Base-by-base conservation (phyloP, 805 yeast species). In the Saccharomyces jurei region DNA sequence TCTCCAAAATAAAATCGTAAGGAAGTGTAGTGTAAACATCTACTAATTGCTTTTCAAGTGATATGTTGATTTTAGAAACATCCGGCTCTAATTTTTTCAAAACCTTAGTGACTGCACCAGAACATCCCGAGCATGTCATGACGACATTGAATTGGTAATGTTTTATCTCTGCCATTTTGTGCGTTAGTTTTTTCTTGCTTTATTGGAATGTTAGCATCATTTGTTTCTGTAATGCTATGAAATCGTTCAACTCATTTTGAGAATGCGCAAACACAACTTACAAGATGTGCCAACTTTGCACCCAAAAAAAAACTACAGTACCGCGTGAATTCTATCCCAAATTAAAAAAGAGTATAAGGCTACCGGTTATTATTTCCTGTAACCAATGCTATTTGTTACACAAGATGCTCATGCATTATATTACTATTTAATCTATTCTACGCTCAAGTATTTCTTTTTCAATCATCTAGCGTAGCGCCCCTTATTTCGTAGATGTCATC, bases 101-200 rank as follows among this genome's bases (percentile, higher is more conserved):
- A 0, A 83, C 97, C 63, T 87, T 81, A 70, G 83, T 81, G 50
- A 92, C 87, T 6, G 98, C 97, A 55, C 79, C 81, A 25, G 96
- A 86, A 72, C 99, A 92, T 17, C 96, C 87, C 66, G 86, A 79
- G 67, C 97, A 91, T 53, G 87, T 64, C 97, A 90, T 90, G 48
- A 84, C 76, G 54, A 91, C 97, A 57, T 89, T 80, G 69, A 81
- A 90, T 61, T 84, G 86, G 71, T 87, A 89, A 64, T 86, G 81
- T 68, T 83, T 83, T 36, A 73, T 72, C 41, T 55, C 57, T 21
- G 61, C 51, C 65, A 61, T 63, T 10, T 25, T 36, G 28, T 11
- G 10, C 44, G 44, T 9, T 36, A 17, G 25, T n/a, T 8, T 6
- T 21, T 3, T 17, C 44, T 36, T 17, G 25, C 8, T 9, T 6